Conservation (phyloP, 768 basidiomycete species). For the Pseudohyphozyma bogoriensis region DNA sequence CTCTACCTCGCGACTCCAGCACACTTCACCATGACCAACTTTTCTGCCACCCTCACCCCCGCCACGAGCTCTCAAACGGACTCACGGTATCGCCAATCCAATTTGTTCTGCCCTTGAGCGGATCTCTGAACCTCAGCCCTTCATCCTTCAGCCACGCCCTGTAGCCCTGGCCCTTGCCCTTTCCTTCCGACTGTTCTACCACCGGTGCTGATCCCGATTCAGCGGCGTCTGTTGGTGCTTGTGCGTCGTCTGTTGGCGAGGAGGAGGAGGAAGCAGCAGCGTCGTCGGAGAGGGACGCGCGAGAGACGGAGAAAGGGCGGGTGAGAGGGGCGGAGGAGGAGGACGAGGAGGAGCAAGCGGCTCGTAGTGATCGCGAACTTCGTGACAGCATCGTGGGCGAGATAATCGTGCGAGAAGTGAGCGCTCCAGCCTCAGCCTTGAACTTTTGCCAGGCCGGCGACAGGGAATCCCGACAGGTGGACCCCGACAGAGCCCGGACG, state of each 20-base stretch:
- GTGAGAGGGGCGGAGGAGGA: no score
- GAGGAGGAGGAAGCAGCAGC: conserved; percentile 1
- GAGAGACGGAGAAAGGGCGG: background rate
- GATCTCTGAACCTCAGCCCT: conserved; percentile 13
- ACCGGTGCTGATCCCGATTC: background rate
- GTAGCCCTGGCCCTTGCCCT: conserved; percentile 17
- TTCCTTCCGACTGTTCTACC: background rate
- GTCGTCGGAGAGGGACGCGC: background rate
- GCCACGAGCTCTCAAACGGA: no score
- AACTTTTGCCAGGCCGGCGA: no score
- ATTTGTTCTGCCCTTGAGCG: conserved; percentile 14
- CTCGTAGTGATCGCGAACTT: no score
- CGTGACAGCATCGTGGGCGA: no score
- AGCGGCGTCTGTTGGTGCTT: background rate
- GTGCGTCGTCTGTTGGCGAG: conserved; percentile 3
- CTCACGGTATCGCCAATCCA: conserved; percentile 29
- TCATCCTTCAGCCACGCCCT: conserved; percentile 25
- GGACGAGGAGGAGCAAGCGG: background rate
- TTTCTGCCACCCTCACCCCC: no score
- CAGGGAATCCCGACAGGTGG: no score
- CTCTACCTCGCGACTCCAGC: no score
- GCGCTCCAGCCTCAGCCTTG: no score
- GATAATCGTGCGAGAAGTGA: no score
- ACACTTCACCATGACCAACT: no score
- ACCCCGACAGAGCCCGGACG: background rate